These are phyloP conservation scores for Hanseniaspora jakobsenii DNA, from an alignment of 805 yeast species.

Conservation along the genomic window DNA sequence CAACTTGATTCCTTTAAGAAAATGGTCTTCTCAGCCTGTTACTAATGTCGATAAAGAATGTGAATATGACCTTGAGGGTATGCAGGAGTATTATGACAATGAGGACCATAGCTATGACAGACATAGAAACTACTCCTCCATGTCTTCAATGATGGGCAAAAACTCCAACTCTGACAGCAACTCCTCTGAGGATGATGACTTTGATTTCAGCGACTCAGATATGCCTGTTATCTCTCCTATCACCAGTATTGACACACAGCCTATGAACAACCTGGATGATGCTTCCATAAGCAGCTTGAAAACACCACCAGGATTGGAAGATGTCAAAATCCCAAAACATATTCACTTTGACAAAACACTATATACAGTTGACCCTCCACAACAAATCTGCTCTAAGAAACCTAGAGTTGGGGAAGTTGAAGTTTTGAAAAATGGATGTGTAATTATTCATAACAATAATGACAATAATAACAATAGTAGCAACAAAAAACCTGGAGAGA, in stretches of 20 bases:
- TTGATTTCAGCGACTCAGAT: background rate
- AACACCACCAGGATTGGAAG: constrained; percentile 32
- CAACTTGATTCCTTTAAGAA: constrained; percentile 27
- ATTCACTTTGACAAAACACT: constrained; percentile 71
- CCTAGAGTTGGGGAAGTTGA: constrained; percentile 79
- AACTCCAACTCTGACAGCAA: constrained; percentile 4
- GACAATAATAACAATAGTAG: constrained; percentile 39
- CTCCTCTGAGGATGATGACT: background rate
- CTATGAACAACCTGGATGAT: background rate
- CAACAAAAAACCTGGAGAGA: constrained; percentile 45
- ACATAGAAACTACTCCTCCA: background rate
- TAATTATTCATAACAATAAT: constrained; percentile 34
- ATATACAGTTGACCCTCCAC: constrained; percentile 74
- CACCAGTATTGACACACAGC: background rate
- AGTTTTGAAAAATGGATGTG: constrained; percentile 41
- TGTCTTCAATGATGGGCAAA: too few species aligned
- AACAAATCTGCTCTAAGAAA: constrained; percentile 68
- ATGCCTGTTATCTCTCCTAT: constrained; percentile 12
- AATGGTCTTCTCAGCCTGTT: constrained; percentile 22
- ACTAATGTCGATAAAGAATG: constrained; percentile 19
- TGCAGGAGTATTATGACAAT: constrained; percentile 15
- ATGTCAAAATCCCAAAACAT: constrained; percentile 38
- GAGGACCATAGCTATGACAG: constrained; percentile 1
- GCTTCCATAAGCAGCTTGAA: background rate
- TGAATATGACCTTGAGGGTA: constrained; percentile 13